A percentile compares a stretch with the other conserved stretches of the same genome.
phyloP scores from a whole-genome alignment of 352 stramenopile species.

The Globisporangium nagaii region DNA sequence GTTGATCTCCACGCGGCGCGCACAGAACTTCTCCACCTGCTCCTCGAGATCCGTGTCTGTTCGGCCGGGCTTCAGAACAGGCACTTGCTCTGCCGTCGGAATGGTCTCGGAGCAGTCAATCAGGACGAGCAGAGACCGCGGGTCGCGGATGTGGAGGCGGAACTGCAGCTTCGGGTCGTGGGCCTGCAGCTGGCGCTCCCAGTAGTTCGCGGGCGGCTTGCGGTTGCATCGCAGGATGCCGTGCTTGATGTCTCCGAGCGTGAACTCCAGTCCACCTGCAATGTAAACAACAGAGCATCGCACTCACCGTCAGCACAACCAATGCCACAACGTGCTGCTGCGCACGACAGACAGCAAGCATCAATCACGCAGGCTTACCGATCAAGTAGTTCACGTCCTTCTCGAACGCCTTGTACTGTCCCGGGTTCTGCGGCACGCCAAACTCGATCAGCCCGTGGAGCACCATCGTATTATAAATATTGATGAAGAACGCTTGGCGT shows the following conservation, averaged over 20 bases:
- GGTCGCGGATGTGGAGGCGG: conserved; percentile 82
- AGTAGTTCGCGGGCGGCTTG: conserved; percentile 84
- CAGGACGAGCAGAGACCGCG: conserved; percentile 73
- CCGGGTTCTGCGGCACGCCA: conserved; percentile 76
- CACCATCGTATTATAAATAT: conserved; percentile 88
- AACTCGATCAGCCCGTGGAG: conserved; percentile 84
- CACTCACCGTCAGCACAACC: no score
- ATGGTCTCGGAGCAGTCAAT: conserved; percentile 72
- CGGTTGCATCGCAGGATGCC: conserved; percentile 85
- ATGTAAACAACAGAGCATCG: no score
- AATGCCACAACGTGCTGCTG: no score
- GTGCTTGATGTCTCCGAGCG: conserved; percentile 82
- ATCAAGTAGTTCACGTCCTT: conserved; percentile 78
- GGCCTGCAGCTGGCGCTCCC: conserved; percentile 76
- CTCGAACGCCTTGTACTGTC: conserved; percentile 81
- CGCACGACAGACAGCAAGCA: no score
- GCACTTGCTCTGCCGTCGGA: conserved; percentile 49
- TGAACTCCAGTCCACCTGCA: conserved; percentile 72
- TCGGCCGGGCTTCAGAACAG: conserved; percentile 73
- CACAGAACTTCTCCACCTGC: conserved; percentile 75
- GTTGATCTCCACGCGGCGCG: conserved; percentile 57
- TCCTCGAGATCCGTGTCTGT: conserved; percentile 84
- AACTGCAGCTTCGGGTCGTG: conserved; percentile 82
- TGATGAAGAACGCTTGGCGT: conserved; percentile 87
- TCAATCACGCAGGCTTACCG: conserved; percentile 15